Percentiles rank a stretch among this genome's conserved stretches.
phyloP scores from a whole-genome alignment of 371 early-diverging fungal genomes.

The Mortierella sp. region DNA sequence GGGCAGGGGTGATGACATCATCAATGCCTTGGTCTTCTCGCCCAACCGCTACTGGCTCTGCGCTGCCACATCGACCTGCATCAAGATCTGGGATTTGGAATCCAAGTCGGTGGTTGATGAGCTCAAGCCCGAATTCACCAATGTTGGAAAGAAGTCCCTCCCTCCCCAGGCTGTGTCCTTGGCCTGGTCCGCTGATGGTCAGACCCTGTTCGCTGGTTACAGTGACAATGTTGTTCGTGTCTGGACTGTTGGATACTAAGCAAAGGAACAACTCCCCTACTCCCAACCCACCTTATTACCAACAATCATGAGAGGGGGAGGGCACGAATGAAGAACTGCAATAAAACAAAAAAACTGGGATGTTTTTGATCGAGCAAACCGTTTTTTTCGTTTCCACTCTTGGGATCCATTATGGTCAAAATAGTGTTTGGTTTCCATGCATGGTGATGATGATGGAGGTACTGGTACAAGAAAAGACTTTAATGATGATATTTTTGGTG shows the following conservation, averaged over 20 bases:
- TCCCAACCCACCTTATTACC: too few relatives aligned
- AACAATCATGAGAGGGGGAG: background rate
- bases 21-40: slow-evolving; percentile 98
- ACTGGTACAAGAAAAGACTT: background rate
- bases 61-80: slow-evolving; percentile 96
- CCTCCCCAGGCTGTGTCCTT: slow-evolving; percentile 91
- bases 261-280: too few relatives aligned
- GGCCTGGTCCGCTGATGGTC: slow-evolving; percentile 98
- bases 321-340: background rate
- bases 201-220: slow-evolving; percentile 98
- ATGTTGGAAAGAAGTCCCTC: slow-evolving; percentile 78
- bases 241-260: slow-evolving; percentile 70
- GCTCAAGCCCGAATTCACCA: slow-evolving; percentile 90
- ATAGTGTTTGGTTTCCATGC: slow-evolving; percentile 1
- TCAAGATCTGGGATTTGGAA: slow-evolving; percentile 99
- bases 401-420: too few relatives aligned
- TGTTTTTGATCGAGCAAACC: too few relatives aligned
- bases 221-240: slow-evolving; percentile 96
- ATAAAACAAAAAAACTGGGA: background rate
- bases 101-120: slow-evolving; percentile 97
- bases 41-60: slow-evolving; percentile 99
- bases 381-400: background rate
- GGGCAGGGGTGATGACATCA: slow-evolving; percentile 84
- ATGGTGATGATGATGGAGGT: too few relatives aligned
- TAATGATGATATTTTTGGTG: too few relatives aligned